phyloP scores from a whole-genome alignment of 768 basidiomycete species.

The Termitomyces sp. region DNA sequence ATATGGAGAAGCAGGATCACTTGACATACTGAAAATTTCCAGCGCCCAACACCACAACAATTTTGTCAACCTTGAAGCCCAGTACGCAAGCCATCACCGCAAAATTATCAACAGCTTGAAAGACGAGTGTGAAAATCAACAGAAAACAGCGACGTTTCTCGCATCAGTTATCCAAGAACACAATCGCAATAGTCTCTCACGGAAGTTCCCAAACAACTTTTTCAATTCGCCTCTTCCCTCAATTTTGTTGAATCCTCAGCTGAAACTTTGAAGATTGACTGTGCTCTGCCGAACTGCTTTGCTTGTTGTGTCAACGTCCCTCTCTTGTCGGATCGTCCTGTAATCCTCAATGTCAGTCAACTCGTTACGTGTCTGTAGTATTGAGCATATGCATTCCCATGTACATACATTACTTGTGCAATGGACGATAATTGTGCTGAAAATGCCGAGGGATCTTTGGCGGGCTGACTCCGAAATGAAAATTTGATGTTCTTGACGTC shows the following conservation, averaged over 20 bases:
- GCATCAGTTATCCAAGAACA: conserved; percentile 38
- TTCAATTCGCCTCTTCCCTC: conserved; percentile 23
- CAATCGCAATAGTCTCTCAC: conserved; percentile 41
- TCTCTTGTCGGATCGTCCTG: neutral
- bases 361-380: neutral
- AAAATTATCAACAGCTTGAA: conserved; percentile 34
- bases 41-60: conserved; percentile 49
- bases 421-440: neutral
- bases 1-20: neutral
- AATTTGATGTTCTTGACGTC: conserved; percentile 13
- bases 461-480: conserved; percentile 7
- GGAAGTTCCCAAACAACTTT: conserved; percentile 43
- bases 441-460: too few species aligned
- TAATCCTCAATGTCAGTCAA: neutral
- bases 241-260: conserved; percentile 14
- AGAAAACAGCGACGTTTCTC: conserved; percentile 28
- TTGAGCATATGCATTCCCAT: neutral
- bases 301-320: neutral
- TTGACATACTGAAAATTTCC: neutral
- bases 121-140: conserved; percentile 33
- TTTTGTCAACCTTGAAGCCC: conserved; percentile 49
- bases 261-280: conserved; percentile 8
- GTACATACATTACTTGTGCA: neutral
- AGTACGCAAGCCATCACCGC: conserved; percentile 39
- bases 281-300: neutral